These are phyloP conservation scores for Gossypium raimondii DNA, from an alignment of 345 rosid genomes.

Conservation along the genomic window DNA sequence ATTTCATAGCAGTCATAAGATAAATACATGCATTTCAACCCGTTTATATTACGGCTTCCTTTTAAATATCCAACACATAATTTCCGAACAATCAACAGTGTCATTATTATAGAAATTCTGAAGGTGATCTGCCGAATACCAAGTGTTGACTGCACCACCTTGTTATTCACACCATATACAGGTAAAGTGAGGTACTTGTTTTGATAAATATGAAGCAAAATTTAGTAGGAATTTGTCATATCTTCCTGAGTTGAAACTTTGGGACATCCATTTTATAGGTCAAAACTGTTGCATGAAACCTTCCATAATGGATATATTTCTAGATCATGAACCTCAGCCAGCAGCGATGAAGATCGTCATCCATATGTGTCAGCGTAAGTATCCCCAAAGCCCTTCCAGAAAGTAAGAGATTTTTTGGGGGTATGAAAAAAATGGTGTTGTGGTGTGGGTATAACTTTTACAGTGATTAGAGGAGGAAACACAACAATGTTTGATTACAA, in stretches of 20 bases:
- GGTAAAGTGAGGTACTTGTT: no score
- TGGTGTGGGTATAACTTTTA: neutral
- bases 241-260: neutral
- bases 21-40: no score
- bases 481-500: slow-evolving; percentile 36
- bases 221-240: neutral
- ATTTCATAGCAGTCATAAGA: no score
- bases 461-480: slow-evolving; percentile 41
- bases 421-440: neutral
- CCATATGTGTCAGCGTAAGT: slow-evolving; percentile 51
- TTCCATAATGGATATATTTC: slow-evolving; percentile 26
- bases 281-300: slow-evolving; percentile 54
- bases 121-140: no score
- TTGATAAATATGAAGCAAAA: no score
- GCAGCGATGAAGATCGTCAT: slow-evolving; percentile 48
- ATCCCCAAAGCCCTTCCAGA: slow-evolving; percentile 4
- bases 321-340: slow-evolving; percentile 49
- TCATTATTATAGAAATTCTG: no score
- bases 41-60: no score
- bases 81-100: no score
- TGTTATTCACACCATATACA: no score
- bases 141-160: no score
- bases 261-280: slow-evolving; percentile 22
- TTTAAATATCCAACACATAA: no score
- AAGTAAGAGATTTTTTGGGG: neutral